Percentiles rank a stretch among this genome's conserved stretches.
Conservation (phyloP, 2,329 filamentous ascomycete species). For the Penicillium psychrosexuale region DNA sequence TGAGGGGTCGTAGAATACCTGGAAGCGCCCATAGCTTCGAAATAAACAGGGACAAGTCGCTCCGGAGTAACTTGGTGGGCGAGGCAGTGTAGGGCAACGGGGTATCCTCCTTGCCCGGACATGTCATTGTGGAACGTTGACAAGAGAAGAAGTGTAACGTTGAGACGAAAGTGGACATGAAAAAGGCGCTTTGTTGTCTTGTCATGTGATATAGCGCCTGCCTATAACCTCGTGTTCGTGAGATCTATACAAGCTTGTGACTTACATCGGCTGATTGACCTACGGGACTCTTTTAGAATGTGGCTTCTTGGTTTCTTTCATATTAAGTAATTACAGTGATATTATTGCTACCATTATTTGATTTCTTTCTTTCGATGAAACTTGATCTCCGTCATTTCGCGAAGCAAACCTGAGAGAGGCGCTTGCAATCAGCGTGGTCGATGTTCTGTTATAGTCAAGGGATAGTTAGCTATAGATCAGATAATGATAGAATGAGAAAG, state of each 20-base stretch:
- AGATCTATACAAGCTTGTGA: not conserved
- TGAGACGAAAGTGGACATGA: not conserved
- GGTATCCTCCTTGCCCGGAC: conserved; percentile 9
- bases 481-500: not conserved
- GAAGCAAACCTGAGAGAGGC: not conserved
- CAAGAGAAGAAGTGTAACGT: not conserved
- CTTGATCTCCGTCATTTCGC: not conserved
- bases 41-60: conserved; percentile 41
- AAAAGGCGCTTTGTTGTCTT: not conserved
- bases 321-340: not conserved
- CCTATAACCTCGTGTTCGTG: not conserved
- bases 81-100: conserved; percentile 40
- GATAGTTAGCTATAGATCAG: not conserved
- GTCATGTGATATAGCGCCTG: conserved; percentile 5
- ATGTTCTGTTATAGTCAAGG: not conserved
- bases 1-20: conserved; percentile 59
- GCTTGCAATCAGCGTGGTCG: not conserved
- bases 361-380: not conserved
- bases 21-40: conserved; percentile 46
- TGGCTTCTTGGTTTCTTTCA: not conserved
- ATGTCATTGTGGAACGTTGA: conserved; percentile 2
- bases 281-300: not conserved
- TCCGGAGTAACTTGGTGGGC: conserved; percentile 38
- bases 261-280: not conserved
- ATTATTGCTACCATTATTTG: not conserved